Evolutionary conservation across 306 rosid genomes (phyloP), one percentile per base, ranked within the genome.

Genomic region (Pterocarpus macrocarpus): DNA sequence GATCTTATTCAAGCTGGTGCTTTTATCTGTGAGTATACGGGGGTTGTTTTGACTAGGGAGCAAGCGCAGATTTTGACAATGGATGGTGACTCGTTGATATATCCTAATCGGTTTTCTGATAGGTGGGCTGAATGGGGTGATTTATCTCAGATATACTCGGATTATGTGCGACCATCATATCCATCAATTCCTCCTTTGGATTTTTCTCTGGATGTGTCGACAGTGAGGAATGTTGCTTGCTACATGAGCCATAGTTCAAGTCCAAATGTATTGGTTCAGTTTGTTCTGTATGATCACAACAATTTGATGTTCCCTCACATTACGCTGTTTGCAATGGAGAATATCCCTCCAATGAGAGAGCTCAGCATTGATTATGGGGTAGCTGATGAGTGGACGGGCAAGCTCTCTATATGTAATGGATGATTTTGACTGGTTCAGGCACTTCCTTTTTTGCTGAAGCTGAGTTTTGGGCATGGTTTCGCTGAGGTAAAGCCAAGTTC

Each of bases 81-180:
- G 98, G 90, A 88, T 84, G 99, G 99, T 53, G 99, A 95, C 80
- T 75, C 81, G 4, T 81, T 87, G 82, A 81, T 95, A 50, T 87
- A 93, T 82, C 99, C 99, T 0, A 87, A 79, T 75, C 87, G 91
- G 22, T 95, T 95, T 87, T 59, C 94, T 6, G 90, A 87, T 45
- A 90, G 94, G 83, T 95, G 98, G 98, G 87, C 92, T 39, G 99
- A 95, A 64, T 95, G 99, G 99, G 99, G 99, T 14, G 94, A 95
- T 85, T 81, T 95, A 63, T 95, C 98, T 84, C 96, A 82, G 84
- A 74, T 90, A 72, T 75, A 78, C 81, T 10, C 93, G 22, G 81
- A 88, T 68, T 89, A 90, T 87, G 87, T 62, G 50, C 93, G 96
- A 28, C 98, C 99, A 9, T 86, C 94, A 0, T 93, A 83, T 91